These are phyloP conservation scores for Coleophoma cylindrospora DNA, from an alignment of 2,329 filamentous ascomycete species.

Conservation along the genomic window DNA sequence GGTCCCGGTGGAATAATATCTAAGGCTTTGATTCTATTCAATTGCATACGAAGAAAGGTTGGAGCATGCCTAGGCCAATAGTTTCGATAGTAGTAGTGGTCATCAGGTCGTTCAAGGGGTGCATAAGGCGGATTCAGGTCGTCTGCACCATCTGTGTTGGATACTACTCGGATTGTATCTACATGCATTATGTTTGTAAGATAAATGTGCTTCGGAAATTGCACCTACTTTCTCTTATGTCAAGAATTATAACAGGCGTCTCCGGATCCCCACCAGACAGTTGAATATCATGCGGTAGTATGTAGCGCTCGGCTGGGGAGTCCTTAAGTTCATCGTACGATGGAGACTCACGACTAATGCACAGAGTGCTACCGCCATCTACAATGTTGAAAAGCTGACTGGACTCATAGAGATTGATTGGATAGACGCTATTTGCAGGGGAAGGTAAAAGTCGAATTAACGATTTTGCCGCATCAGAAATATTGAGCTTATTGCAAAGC, in stretches of 20 bases:
- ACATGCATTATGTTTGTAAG: neutral
- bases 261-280: neutral
- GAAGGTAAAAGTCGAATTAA: neutral
- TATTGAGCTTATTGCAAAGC: neutral
- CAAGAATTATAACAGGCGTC: neutral
- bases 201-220: neutral
- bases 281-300: neutral
- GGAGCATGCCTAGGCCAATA: neutral
- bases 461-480: neutral
- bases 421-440: neutral
- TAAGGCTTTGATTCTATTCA: neutral
- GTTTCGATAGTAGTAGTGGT: neutral
- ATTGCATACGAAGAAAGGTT: neutral
- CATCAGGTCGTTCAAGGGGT: neutral
- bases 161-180: neutral
- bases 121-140: neutral
- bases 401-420: neutral
- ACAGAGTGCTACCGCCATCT: neutral
- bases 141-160: neutral
- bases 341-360: neutral
- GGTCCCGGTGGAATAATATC: neutral
- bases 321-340: neutral
- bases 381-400: neutral
- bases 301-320: neutral
- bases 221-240: neutral